Evolutionary conservation across 352 stramenopile species (phyloP), one percentile per base, ranked within the genome.

Genomic region (Globisporangium apiculatum): DNA sequence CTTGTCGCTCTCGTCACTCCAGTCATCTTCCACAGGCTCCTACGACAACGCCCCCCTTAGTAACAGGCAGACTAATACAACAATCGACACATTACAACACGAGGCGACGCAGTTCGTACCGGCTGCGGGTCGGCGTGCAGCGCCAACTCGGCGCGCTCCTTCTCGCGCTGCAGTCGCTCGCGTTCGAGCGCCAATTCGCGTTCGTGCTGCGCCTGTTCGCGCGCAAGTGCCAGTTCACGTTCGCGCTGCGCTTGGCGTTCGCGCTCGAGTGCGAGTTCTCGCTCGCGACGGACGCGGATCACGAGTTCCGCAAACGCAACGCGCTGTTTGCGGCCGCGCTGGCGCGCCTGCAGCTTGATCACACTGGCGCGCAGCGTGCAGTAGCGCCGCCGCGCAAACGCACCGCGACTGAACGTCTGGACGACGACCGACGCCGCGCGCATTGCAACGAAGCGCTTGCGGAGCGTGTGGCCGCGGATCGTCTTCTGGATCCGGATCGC

Each of bases 21-120:
- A 89, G 68, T 87, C 79, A 68, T 89, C 75, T 73, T 89, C 77
- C 66, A 89, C 77, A 75, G 77, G 77, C 75, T 89, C 79, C 79
- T 89, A 84, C 46, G 67, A 79, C 71, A 71, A 57, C 69, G 69
- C 62, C 67, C 73, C 79, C 79, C 86, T 61, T 81, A 89, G 76
- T 79, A 71, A 64, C 24, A 31, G 3, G 24, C 24, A 31, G 24
- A 31, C 24, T 3, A 31, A 31, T 31, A 31, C 24, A 31, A 9
- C 14, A 37, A n/a, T 2, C 15, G 9, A 45, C 9, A 60, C n/a
- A 14, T 35, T 58, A 45, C 14, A 55, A 55, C 11, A 58, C 7
- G 55, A 15, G 43, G 38, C 0, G 18, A 58, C 60, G 51, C 31
- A 31, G 31, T 53, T 1, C 70, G 62, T 86, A 89, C 79, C 79